A percentile compares a stretch with the other conserved stretches of the same genome.
These are phyloP conservation scores for Xylariaceae sp. DNA, from an alignment of 2,329 filamentous ascomycete species.

Conservation along the genomic window DNA sequence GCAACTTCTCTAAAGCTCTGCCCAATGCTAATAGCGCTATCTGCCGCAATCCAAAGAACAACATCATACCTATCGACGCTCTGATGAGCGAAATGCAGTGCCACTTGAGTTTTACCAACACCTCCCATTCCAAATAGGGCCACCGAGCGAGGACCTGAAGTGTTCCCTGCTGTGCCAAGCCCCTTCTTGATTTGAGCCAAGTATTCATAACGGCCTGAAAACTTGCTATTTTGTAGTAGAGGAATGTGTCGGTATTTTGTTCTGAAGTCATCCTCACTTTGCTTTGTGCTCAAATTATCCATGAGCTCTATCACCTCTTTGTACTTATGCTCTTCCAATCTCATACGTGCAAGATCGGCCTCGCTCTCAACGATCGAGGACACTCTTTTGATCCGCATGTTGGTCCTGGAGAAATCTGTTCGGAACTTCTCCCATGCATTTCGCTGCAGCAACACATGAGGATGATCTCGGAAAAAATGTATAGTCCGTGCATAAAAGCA, in stretches of 20 bases:
- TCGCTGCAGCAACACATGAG: slow-evolving; percentile 23
- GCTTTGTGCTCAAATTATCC: slow-evolving; percentile 4
- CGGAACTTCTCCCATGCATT: slow-evolving; percentile 25
- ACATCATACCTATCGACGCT: slow-evolving; percentile 21
- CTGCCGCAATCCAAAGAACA: too few species aligned
- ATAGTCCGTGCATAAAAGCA: slow-evolving; percentile 33
- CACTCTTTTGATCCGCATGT: slow-evolving; percentile 25
- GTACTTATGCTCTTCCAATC: slow-evolving; percentile 21
- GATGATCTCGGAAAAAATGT: slow-evolving; percentile 31
- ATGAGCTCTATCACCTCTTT: slow-evolving; percentile 12
- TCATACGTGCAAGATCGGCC: slow-evolving; percentile 29
- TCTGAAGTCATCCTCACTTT: slow-evolving; percentile 9
- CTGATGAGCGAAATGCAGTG: slow-evolving; percentile 27
- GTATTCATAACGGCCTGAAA: slow-evolving; percentile 5
- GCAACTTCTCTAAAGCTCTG: slow-evolving; percentile 23
- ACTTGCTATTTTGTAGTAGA: slow-evolving; percentile 4
- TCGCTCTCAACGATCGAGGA: slow-evolving; percentile 28
- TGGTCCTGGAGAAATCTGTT: slow-evolving; percentile 20
- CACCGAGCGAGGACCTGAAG: slow-evolving; percentile 20
- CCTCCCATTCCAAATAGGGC: slow-evolving; percentile 32
- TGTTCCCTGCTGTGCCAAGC: not conserved
- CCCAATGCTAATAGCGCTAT: too few species aligned
- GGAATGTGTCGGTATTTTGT: slow-evolving; percentile 7
- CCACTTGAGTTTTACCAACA: slow-evolving; percentile 32
- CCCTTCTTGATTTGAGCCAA: not conserved